Conservation (phyloP, 306 rosid species). For the Prunus padus region DNA sequence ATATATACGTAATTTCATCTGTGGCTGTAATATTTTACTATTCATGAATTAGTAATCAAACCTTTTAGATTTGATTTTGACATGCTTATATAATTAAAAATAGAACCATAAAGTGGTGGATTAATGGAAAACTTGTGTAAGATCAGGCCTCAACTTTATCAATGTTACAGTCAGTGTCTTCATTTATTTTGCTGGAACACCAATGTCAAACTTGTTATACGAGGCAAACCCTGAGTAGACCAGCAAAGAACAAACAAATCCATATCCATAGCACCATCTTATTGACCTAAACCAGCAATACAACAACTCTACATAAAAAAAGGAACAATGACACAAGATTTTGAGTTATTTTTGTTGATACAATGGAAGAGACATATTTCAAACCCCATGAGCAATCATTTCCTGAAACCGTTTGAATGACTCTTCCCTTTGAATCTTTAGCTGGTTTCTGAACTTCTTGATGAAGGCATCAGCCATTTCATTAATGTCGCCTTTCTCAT, state of each 20-base stretch:
- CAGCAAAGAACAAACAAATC: not conserved
- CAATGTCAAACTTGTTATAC: not conserved
- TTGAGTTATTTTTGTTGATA: not conserved
- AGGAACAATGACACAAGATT: not conserved
- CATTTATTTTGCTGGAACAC: not conserved
- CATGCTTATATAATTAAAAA: too few relatives aligned
- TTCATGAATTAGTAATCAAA: not conserved
- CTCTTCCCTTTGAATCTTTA: slow-evolving; percentile 52
- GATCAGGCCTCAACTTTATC: too few relatives aligned
- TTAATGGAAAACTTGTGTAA: too few relatives aligned
- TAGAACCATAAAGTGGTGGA: too few relatives aligned
- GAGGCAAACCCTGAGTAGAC: too few relatives aligned
- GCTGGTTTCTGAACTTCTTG: slow-evolving; percentile 53
- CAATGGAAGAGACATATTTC: slow-evolving; percentile 10
- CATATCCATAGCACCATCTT: not conserved
- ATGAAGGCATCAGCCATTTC: slow-evolving; percentile 60
- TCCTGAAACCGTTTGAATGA: slow-evolving; percentile 42
- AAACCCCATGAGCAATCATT: slow-evolving; percentile 38
- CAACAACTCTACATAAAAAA: not conserved
- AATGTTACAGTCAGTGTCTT: too few relatives aligned
- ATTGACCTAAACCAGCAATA: not conserved
- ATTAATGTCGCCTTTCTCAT: slow-evolving; percentile 42
- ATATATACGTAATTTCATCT: slow-evolving; percentile 14
- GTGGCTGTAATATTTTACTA: not conserved
- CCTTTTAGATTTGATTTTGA: too few relatives aligned